Evolutionary conservation across 768 basidiomycete species (phyloP).

Genomic region (Wakefieldia striispora): DNA sequence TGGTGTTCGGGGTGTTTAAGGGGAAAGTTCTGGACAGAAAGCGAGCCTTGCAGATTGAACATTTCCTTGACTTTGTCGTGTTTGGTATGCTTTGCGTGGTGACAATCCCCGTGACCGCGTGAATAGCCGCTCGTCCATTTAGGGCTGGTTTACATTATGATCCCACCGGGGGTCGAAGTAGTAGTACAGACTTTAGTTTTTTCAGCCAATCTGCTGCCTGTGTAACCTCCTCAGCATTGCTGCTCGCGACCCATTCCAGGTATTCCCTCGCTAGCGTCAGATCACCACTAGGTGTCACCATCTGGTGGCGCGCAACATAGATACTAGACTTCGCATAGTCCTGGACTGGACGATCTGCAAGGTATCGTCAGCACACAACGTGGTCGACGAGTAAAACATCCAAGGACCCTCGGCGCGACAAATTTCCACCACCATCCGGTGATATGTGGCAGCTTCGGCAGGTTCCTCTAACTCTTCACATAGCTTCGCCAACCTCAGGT

Average conservation of each 20-base stretch:
- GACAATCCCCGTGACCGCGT: constrained; percentile 38
- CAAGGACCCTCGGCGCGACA: constrained; percentile 46
- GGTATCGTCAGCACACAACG: constrained; percentile 15
- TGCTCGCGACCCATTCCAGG: constrained; percentile 68
- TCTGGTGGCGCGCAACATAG: constrained; percentile 78
- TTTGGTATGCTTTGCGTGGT: constrained; percentile 38
- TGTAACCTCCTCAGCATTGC: constrained; percentile 80
- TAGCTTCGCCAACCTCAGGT: constrained; percentile 71
- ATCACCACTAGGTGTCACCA: constrained; percentile 60
- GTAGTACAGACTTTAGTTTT: constrained; percentile 40
- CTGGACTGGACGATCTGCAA: constrained; percentile 57
- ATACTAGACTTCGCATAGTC: constrained; percentile 86
- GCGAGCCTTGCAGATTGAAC: constrained; percentile 28
- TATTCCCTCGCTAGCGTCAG: constrained; percentile 69
- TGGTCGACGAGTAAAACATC: constrained; percentile 5
- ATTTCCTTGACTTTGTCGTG: constrained; percentile 36
- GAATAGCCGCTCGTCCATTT: constrained; percentile 29
- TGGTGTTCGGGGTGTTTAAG: constrained; percentile 15
- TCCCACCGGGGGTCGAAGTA: constrained; percentile 15
- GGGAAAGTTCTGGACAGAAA: constrained; percentile 29
- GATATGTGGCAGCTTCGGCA: constrained; percentile 71
- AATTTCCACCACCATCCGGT: constrained; percentile 76
- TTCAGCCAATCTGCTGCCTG: constrained; percentile 73
- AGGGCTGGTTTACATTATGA: constrained; percentile 25
- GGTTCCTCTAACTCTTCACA: constrained; percentile 65